These are phyloP conservation scores for Salix caprea DNA, from an alignment of 345 rosid genomes.

Conservation along the genomic window DNA sequence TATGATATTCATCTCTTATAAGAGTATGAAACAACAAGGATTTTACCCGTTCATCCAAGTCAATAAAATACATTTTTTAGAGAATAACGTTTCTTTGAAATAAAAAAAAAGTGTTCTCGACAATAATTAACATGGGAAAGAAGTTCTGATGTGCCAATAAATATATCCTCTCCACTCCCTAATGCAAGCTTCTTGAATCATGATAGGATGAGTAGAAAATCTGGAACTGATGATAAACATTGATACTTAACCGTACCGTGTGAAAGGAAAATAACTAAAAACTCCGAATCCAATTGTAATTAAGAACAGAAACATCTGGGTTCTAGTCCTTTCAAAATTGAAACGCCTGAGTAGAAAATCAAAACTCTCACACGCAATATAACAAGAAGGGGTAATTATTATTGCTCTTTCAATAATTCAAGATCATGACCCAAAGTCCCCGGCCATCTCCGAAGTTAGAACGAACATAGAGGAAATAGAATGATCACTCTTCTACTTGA, in stretches of 20 bases:
- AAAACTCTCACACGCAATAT: neutral
- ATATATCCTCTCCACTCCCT: no score
- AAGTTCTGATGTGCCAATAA: no score
- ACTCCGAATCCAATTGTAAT: neutral
- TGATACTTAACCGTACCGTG: neutral
- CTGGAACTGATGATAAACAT: neutral
- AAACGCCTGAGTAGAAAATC: neutral
- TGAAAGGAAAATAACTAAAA: neutral
- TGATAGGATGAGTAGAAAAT: neutral
- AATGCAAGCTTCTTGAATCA: neutral
- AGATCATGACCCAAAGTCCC: neutral
- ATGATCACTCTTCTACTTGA: neutral
- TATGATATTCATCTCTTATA: no score
- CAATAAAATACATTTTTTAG: no score
- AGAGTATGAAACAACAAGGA: fast-evolving
- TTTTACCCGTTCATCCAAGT: fast-evolving
- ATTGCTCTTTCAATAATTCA: conserved; percentile 2
- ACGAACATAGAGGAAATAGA: neutral
- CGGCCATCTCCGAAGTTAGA: neutral
- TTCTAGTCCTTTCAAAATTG: neutral
- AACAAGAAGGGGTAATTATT: neutral
- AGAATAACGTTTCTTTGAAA: no score
- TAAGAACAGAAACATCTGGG: neutral
- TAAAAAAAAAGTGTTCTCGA: neutral
- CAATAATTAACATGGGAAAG: neutral